Evolutionary conservation across 2,329 filamentous ascomycete genomes (phyloP), one percentile per base, ranked within the genome.

Genomic region (Beauveria medogensis): DNA sequence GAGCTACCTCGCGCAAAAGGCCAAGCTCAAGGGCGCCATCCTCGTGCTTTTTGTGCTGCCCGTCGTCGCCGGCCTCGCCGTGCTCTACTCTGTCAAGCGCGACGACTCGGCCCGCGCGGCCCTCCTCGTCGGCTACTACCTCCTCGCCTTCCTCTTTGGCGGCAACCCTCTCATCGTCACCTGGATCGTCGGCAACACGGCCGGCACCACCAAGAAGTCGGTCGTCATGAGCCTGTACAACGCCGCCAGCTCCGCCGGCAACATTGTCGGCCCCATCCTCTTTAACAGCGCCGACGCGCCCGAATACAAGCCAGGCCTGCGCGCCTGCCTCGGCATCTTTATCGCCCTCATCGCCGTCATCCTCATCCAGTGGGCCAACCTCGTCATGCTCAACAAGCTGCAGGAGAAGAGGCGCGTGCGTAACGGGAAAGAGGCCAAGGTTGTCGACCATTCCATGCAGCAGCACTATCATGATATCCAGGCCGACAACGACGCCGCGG

Each of bases 121-220:
- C 0, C 72, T 87, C 2, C 74, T 89, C 2, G 80, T 77, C 0
- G 85, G 81, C 0, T 89, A 88, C 70, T 89, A 89, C 65, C 74
- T 89, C 2, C 77, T 88, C 0, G 82, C 84, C 0, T 89, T 88
- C 69, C 73, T 89, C 9, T 89, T 85, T 63, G 84, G 84, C 1
- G 83, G 81, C 1, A 88, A 87, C 65, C 86, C 86, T 0, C 74
- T 90, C 10, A 81, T 88, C 28, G 82, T 89, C 0, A 80, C 83
- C 0, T 90, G 87, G 87, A 85, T 89, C 61, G 79, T 89, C 6
- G 84, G 81, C 8, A 90, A 90, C 69, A 88, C 85, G 0, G 87
- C 78, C 0, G 87, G 87, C 7, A 82, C 80, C 18, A 88, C 86
- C 3, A 89, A 90, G 72, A 87, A 86, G 67, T 84, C 84, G 0